Conservation (phyloP, 2,329 filamentous ascomycete species). For the Exophiala alcalophila region DNA sequence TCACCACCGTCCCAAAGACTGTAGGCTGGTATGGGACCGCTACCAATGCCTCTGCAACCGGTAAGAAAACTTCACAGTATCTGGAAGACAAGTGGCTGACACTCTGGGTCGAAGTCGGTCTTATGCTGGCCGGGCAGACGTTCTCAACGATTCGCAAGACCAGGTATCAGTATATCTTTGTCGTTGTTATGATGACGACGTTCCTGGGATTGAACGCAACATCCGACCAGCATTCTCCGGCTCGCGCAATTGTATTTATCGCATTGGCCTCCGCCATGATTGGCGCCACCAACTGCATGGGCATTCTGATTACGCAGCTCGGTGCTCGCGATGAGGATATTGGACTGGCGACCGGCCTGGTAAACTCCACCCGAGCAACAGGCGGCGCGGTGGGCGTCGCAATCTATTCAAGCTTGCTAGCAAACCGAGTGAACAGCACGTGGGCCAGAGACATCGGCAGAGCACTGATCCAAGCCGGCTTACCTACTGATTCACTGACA, state of each 20-base stretch:
- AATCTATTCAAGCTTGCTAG: slow-evolving; percentile 18
- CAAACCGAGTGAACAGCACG: slow-evolving; percentile 5
- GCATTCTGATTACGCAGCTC: slow-evolving; percentile 13
- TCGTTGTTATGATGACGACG: slow-evolving; percentile 10
- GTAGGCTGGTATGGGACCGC: slow-evolving; percentile 15
- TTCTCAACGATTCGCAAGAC: slow-evolving; percentile 8
- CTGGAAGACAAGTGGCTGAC: slow-evolving; percentile 1
- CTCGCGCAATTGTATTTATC: slow-evolving; percentile 13
- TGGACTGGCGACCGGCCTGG: slow-evolving; percentile 15
- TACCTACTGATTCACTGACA: slow-evolving; percentile 9
- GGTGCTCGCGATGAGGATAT: slow-evolving; percentile 16
- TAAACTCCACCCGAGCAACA: slow-evolving; percentile 6
- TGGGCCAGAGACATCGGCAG: slow-evolving; percentile 13
- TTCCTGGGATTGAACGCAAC: slow-evolving; percentile 15
- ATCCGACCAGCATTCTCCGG: slow-evolving; percentile 9
- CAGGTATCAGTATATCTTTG: slow-evolving; percentile 15
- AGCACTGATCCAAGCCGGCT: slow-evolving; percentile 12
- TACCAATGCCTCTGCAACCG: slow-evolving; percentile 8
- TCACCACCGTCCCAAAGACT: slow-evolving; percentile 14
- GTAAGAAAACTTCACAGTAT: slow-evolving; percentile 2
- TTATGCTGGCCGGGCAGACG: slow-evolving; percentile 8
- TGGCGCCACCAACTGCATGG: slow-evolving; percentile 12
- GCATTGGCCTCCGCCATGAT: slow-evolving; percentile 7
- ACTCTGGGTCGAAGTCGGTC: slow-evolving; percentile 7
- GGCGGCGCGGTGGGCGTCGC: slow-evolving; percentile 16